Conservation (phyloP, 2,329 filamentous ascomycete genomes). For the Fusarium armeniacum region DNA sequence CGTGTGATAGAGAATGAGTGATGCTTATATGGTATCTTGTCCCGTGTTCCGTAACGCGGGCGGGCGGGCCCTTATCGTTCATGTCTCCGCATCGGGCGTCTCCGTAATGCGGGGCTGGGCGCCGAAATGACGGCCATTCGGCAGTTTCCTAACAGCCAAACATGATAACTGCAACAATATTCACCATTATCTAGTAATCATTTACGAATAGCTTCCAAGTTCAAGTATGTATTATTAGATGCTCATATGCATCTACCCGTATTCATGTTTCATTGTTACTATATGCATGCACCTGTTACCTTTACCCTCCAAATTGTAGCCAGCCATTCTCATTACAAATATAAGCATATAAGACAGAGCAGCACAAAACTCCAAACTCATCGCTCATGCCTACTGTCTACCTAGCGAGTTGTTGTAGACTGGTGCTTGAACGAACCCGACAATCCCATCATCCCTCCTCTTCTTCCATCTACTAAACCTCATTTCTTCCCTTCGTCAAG, state of each 20-base stretch:
- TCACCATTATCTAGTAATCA: background rate
- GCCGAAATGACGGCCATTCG: slow-evolving; percentile 36
- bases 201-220: background rate
- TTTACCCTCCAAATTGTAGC: slow-evolving; percentile 17
- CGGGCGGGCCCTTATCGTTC: slow-evolving; percentile 40
- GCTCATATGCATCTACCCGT: slow-evolving; percentile 41
- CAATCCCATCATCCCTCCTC: slow-evolving; percentile 25
- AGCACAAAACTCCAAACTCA: slow-evolving; percentile 47
- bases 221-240: slow-evolving; percentile 40
- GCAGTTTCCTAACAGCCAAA: slow-evolving; percentile 23
- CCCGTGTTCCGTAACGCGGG: slow-evolving; percentile 34
- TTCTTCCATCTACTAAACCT: slow-evolving; percentile 1
- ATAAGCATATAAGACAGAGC: slow-evolving; percentile 41
- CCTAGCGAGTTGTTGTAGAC: slow-evolving; percentile 36
- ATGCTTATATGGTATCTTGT: slow-evolving; percentile 34
- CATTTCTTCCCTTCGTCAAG: background rate
- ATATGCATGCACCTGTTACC: slow-evolving; percentile 37
- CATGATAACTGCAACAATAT: background rate
- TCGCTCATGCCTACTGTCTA: slow-evolving; percentile 44
- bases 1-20: slow-evolving; percentile 8
- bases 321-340: slow-evolving; percentile 44
- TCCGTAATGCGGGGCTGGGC: slow-evolving; percentile 47
- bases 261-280: slow-evolving; percentile 41
- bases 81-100: slow-evolving; percentile 45
- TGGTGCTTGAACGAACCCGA: slow-evolving; percentile 39